Conservation (phyloP, 129 eudicot genomes). For the Apium graveolens region DNA sequence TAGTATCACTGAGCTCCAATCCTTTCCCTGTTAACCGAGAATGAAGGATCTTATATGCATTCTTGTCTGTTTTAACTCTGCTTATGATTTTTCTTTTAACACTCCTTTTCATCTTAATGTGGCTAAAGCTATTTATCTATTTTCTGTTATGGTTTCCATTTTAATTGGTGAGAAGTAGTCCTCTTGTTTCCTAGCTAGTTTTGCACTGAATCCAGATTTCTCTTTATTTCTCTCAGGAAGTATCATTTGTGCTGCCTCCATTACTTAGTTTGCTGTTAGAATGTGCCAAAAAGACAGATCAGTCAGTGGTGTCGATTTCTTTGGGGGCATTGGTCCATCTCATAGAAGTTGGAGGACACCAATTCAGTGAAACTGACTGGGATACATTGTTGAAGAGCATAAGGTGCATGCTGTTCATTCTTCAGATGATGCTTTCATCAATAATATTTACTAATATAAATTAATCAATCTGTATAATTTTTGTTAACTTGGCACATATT, state of each 20-base stretch:
- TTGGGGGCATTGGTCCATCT: constrained; percentile 97
- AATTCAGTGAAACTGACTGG: constrained; percentile 91
- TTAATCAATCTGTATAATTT: constrained; percentile 5
- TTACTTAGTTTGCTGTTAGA: constrained; percentile 79
- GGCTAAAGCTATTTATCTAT: not conserved
- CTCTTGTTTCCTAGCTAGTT: not conserved
- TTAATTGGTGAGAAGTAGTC: not conserved
- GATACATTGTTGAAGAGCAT: constrained; percentile 94
- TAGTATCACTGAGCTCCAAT: not conserved
- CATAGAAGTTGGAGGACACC: constrained; percentile 98
- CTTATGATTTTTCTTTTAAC: not conserved
- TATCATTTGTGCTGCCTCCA: constrained; percentile 91
- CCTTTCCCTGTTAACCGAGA: not conserved
- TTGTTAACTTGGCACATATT: not conserved
- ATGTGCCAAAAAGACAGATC: constrained; percentile 95
- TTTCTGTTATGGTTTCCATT: not conserved
- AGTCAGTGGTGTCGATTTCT: constrained; percentile 84
- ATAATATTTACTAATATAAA: not conserved
- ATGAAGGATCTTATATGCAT: not conserved
- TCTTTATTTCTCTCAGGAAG: constrained; percentile 52
- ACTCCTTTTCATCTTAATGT: not conserved
- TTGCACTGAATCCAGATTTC: not conserved
- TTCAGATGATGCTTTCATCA: not conserved
- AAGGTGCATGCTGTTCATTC: constrained; percentile 42
- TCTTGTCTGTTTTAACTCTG: not conserved